phyloP scores from a whole-genome alignment of 371 early-diverging fungal species.

The Encephalitozoon hellem region DNA sequence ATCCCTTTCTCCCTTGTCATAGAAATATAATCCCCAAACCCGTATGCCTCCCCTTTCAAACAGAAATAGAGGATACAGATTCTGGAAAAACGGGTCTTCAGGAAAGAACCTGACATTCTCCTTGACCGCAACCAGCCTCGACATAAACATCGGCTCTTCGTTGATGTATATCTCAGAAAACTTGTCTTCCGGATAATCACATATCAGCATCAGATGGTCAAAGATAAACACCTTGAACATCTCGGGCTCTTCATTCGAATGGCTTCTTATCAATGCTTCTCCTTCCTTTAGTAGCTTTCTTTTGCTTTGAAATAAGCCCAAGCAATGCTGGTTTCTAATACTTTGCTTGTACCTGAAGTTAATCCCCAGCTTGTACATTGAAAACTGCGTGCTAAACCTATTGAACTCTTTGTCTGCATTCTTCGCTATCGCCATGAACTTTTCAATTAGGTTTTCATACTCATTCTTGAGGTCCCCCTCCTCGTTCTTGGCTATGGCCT shows the following conservation, averaged over 20 bases:
- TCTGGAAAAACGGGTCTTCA: not conserved
- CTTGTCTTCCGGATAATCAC: slow-evolving; percentile 3
- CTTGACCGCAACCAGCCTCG: not conserved
- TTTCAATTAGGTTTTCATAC: slow-evolving; percentile 25
- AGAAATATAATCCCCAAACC: slow-evolving; percentile 33
- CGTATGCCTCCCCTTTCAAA: slow-evolving; percentile 1
- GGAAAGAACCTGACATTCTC: slow-evolving; percentile 18
- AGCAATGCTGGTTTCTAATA: not conserved
- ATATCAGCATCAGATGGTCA: slow-evolving; percentile 41
- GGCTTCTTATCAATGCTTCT: slow-evolving; percentile 30
- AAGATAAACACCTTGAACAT: slow-evolving; percentile 37
- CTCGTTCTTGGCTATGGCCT: slow-evolving; percentile 56
- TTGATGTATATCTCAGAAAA: slow-evolving; percentile 21
- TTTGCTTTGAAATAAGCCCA: slow-evolving; percentile 39
- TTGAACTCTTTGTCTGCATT: slow-evolving; percentile 45
- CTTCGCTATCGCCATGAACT: slow-evolving; percentile 26
- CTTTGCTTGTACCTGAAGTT: slow-evolving; percentile 15
- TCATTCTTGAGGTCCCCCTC: not conserved
- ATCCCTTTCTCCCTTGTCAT: slow-evolving; percentile 25
- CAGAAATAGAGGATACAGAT: slow-evolving; percentile 17
- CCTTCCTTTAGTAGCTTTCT: slow-evolving; percentile 33
- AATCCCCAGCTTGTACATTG: slow-evolving; percentile 42
- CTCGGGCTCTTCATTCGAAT: not conserved
- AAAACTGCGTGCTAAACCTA: slow-evolving; percentile 42
- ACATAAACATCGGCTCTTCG: slow-evolving; percentile 29